Evolutionary conservation across 1,284 basidiomycete genomes (phyloP).

Genomic region (Blastosporella zonata): DNA sequence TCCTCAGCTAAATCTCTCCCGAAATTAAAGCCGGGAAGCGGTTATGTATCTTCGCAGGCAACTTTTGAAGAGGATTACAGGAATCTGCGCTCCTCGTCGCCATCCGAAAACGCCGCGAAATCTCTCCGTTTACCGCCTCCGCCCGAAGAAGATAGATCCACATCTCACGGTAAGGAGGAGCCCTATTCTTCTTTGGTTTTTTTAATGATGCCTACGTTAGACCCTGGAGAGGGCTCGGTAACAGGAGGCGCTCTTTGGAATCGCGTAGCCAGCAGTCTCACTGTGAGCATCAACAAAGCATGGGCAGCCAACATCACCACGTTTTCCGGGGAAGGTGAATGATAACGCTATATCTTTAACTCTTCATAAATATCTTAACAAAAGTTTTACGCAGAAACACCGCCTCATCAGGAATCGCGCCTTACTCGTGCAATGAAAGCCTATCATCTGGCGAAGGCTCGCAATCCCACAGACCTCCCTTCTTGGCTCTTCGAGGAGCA

Average conservation of each 20-base stretch:
- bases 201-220: background rate
- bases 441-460: conserved; percentile 62
- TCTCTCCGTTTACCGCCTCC: conserved; percentile 6
- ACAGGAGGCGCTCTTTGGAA: conserved; percentile 46
- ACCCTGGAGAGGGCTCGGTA: background rate
- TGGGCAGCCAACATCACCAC: conserved; percentile 46
- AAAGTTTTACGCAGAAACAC: conserved; percentile 40
- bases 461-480: conserved; percentile 57
- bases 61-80: conserved; percentile 37
- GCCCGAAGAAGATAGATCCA: background rate
- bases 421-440: conserved; percentile 65
- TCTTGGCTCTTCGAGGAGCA: conserved; percentile 62
- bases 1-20: conserved; percentile 30
- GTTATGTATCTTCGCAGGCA: conserved; percentile 42
- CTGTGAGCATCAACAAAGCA: conserved; percentile 54
- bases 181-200: background rate
- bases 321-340: conserved; percentile 48
- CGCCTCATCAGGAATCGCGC: conserved; percentile 56
- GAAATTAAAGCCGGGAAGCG: conserved; percentile 24
- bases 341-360: background rate
- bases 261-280: conserved; percentile 51
- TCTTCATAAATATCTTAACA: too few relatives aligned
- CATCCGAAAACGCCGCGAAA: background rate
- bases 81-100: background rate
- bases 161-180: conserved; percentile 5